Evolutionary conservation across 2,329 filamentous ascomycete genomes (phyloP).

Genomic region (Polytolypa hystricis): DNA sequence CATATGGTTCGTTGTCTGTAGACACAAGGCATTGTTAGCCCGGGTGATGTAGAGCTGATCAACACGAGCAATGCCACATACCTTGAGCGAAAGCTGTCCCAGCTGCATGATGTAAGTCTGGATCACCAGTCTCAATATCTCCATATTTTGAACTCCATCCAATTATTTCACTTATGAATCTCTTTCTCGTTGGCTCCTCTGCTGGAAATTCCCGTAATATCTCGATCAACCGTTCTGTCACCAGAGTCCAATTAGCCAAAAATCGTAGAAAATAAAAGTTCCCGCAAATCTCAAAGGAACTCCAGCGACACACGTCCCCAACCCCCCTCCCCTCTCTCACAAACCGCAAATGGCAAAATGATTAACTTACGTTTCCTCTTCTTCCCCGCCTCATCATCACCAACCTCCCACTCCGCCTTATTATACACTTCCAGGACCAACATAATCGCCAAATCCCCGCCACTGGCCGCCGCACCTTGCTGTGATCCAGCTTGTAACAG

Average conservation of each 20-base stretch:
- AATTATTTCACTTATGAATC: constrained; percentile 78
- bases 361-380: constrained; percentile 45
- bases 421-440: constrained; percentile 84
- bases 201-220: constrained; percentile 69
- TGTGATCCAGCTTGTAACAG: constrained; percentile 53
- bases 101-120: constrained; percentile 85
- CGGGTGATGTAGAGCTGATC: neutral
- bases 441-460: constrained; percentile 77
- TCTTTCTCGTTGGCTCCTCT: constrained; percentile 84
- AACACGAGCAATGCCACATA: constrained; percentile 18
- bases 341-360: neutral
- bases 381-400: constrained; percentile 52
- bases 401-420: constrained; percentile 64
- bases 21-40: constrained; percentile 1
- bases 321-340: neutral
- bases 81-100: constrained; percentile 78
- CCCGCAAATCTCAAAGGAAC: neutral
- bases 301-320: neutral
- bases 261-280: too few species aligned
- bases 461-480: constrained; percentile 86
- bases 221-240: constrained; percentile 53
- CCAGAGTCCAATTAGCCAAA: neutral
- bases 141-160: constrained; percentile 78
- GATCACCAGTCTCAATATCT: constrained; percentile 81
- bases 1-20: constrained; percentile 75